A percentile compares a stretch with the other conserved stretches of the same genome.
Conservation (phyloP, 179 eudicot species). For the Pouteria campechiana region DNA sequence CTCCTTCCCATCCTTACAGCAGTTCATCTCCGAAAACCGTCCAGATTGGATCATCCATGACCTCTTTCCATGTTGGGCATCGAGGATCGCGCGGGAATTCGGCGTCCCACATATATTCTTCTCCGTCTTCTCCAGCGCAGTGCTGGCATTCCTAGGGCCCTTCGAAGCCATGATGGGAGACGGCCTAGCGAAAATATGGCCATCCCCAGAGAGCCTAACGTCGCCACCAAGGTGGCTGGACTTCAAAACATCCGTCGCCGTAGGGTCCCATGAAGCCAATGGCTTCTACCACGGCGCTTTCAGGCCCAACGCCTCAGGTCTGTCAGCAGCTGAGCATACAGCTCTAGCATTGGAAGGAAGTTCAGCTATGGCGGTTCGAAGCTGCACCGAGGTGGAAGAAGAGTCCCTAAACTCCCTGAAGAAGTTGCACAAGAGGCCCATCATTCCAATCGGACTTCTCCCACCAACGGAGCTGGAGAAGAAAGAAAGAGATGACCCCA, state of each 20-base stretch:
- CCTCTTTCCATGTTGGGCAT: slow-evolving; percentile 10
- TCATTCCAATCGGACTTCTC: slow-evolving; percentile 7
- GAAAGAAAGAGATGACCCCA: not conserved
- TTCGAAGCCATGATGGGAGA: slow-evolving; percentile 12
- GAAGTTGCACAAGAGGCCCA: slow-evolving; percentile 3
- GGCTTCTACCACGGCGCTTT: not conserved
- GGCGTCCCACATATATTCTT: too few relatives aligned
- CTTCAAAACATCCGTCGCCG: slow-evolving; percentile 17
- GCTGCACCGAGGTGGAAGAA: slow-evolving; percentile 11
- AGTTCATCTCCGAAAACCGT: slow-evolving; percentile 8
- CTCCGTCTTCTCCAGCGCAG: slow-evolving; percentile 6
- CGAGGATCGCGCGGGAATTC: too few relatives aligned
- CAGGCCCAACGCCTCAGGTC: slow-evolving; percentile 1
- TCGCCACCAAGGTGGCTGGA: slow-evolving; percentile 11
- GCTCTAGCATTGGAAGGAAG: slow-evolving; percentile 2
- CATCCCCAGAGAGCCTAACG: not conserved
- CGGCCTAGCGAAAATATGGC: not conserved
- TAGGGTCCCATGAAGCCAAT: slow-evolving; percentile 4
- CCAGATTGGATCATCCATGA: slow-evolving; percentile 26
- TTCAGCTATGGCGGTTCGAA: slow-evolving; percentile 4
- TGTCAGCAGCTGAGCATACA: not conserved
- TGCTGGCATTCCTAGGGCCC: slow-evolving; percentile 15
- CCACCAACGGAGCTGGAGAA: slow-evolving; percentile 2
- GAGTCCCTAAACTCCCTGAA: slow-evolving; percentile 7
- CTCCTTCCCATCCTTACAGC: slow-evolving; percentile 10